Evolutionary conservation across 805 yeast genomes (phyloP), one percentile per base, ranked within the genome.

Genomic region (Lachancea sp.): DNA sequence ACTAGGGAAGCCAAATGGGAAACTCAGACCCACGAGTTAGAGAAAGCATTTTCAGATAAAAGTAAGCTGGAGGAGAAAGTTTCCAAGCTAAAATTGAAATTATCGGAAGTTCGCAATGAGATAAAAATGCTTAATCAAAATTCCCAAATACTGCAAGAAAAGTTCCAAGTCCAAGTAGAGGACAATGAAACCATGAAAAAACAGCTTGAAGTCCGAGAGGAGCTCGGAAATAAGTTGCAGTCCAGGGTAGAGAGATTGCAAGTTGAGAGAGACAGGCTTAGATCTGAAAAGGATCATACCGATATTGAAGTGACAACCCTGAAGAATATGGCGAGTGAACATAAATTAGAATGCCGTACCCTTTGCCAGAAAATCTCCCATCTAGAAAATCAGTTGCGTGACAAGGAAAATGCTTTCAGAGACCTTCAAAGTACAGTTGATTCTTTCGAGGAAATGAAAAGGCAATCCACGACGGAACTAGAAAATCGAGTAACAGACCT

Each of bases 121-220:
- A 42, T 59, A 11, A 48, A 49, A 20, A 51, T 56, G 55, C 36
- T 54, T 15, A 54, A 50, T 18, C 54, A 58, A 35, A 59, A 36
- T 22, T 29, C 45, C n/a, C 36, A 35, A 13, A 41, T 41, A 22
- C 29, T 41, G 11, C 45, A 41, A 15, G 45, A 32, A 15, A 41
- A 41, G 34, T 41, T 41, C 24, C 40, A 41, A 13, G 4, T 19
- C 4, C 40, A 41, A 21, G 23, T 42, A 18, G 21, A 19, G 3
- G 41, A 41, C 17, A 45, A 41, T 8, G 35, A 42, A 17, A 17
- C 30, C 4, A 8, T 46, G 3, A 29, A 37, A 16, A 38, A 40
- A 18, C 38, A 39, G 26, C 9, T 30, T 4, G 22, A 22, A 3
- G 37, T 30, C 17, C 24, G 29, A 8, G 29, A 38, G 34, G 43